phyloP scores from a whole-genome alignment of 2,329 filamentous ascomycete species.

The Alternaria sp. region DNA sequence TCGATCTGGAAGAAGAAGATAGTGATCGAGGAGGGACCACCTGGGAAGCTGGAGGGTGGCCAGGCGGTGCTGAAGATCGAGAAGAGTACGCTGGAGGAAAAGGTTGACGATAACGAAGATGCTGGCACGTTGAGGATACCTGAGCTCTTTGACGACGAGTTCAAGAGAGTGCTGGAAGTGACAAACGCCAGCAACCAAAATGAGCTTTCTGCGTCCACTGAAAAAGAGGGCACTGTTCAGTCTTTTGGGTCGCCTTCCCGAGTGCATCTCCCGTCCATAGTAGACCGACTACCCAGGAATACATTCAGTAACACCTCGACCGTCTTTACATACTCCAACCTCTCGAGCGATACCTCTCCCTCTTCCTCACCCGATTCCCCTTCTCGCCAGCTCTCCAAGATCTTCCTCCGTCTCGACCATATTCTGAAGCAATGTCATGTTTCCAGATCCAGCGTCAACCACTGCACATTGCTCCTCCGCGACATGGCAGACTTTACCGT shows the following conservation, averaged over 20 bases:
- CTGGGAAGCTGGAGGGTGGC: slow-evolving; percentile 74
- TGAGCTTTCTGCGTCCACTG: slow-evolving; percentile 2
- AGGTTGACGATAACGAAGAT: slow-evolving; percentile 35
- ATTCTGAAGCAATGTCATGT: slow-evolving; percentile 36
- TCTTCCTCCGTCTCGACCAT: slow-evolving; percentile 46
- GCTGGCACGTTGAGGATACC: slow-evolving; percentile 62
- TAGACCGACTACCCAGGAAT: slow-evolving; percentile 20
- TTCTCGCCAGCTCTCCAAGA: slow-evolving; percentile 44
- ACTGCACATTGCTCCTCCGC: slow-evolving; percentile 71
- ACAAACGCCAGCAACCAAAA: slow-evolving; percentile 5
- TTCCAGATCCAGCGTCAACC: slow-evolving; percentile 38
- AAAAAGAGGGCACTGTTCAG: slow-evolving; percentile 10
- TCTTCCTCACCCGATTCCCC: slow-evolving; percentile 5
- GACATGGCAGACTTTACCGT: slow-evolving; percentile 78
- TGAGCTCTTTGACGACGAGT: slow-evolving; percentile 69
- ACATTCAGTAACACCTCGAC: slow-evolving; percentile 34
- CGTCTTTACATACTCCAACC: slow-evolving; percentile 57
- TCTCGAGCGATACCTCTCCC: slow-evolving; percentile 19
- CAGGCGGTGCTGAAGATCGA: slow-evolving; percentile 73
- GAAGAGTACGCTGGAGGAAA: slow-evolving; percentile 61
- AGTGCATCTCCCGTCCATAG: background rate
- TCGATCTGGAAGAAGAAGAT: slow-evolving; percentile 76
- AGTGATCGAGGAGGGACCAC: slow-evolving; percentile 62
- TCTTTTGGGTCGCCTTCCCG: background rate
- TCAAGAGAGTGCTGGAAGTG: slow-evolving; percentile 49